phyloP scores from a whole-genome alignment of 495 filamentous ascomycete species.

The Hamigera avellanea region DNA sequence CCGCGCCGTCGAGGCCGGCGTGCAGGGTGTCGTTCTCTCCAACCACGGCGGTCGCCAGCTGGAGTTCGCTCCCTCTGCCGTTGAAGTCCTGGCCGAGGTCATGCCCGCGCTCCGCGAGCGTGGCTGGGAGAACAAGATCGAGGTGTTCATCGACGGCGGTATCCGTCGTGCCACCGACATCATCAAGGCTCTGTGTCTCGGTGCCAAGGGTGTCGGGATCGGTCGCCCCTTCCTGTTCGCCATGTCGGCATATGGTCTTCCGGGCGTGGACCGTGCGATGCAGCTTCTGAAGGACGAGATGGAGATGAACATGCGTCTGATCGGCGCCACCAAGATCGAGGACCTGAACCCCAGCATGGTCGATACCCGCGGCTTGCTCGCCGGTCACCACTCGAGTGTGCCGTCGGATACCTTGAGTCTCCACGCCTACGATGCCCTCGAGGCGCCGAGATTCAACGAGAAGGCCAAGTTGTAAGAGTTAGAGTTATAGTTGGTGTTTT shows the following conservation, averaged over 20 bases:
- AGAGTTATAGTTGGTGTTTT: constrained; percentile 1
- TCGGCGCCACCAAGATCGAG: constrained; percentile 61
- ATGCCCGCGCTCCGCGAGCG: constrained; percentile 84
- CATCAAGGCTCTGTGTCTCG: constrained; percentile 88
- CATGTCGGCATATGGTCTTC: constrained; percentile 84
- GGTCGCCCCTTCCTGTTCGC: constrained; percentile 91
- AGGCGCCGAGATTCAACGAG: constrained; percentile 45
- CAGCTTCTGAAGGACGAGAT: constrained; percentile 95
- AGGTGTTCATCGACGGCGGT: constrained; percentile 87
- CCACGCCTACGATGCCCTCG: constrained; percentile 53
- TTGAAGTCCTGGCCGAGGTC: constrained; percentile 90
- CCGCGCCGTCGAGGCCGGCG: constrained; percentile 67
- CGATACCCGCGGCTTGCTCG: constrained; percentile 57
- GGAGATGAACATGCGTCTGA: constrained; percentile 96
- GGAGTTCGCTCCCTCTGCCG: constrained; percentile 79
- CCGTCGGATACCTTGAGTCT: constrained; percentile 59
- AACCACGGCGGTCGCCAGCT: constrained; percentile 98
- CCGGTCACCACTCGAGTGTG: constrained; percentile 54
- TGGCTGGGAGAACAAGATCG: constrained; percentile 72
- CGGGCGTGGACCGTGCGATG: constrained; percentile 86
- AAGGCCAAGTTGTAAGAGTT: constrained; percentile 41
- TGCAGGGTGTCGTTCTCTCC: constrained; percentile 87
- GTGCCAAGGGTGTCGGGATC: constrained; percentile 88
- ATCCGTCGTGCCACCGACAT: constrained; percentile 88
- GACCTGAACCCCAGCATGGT: constrained; percentile 71